Evolutionary conservation across 1,284 basidiomycete genomes (phyloP).

Genomic region (Veloporphyrellus conicus): DNA sequence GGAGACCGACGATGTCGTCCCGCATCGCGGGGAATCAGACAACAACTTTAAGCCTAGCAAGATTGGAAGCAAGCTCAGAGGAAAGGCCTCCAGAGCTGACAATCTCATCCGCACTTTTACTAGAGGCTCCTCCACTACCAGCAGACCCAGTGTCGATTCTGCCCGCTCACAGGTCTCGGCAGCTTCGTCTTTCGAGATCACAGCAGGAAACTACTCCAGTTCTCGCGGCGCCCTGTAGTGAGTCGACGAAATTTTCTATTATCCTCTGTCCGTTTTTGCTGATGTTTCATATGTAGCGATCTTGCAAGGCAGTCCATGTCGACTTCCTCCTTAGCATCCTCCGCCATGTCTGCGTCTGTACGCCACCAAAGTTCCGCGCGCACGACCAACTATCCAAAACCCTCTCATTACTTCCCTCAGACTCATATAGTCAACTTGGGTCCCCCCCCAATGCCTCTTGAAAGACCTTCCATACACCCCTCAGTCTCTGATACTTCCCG

Average conservation of each 20-base stretch:
- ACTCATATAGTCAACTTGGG: conserved; percentile 10
- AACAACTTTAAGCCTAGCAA: conserved; percentile 28
- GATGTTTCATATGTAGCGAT: conserved; percentile 31
- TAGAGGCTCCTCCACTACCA: conserved; percentile 41
- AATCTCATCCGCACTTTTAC: conserved; percentile 43
- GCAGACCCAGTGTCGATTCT: conserved; percentile 63
- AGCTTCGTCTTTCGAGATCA: conserved; percentile 59
- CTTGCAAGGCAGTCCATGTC: conserved; percentile 60
- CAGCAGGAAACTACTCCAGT: conserved; percentile 46
- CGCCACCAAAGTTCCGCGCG: conserved; percentile 36
- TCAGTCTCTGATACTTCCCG: conserved; percentile 16
- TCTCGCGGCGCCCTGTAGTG: conserved; percentile 56
- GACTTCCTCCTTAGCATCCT: conserved; percentile 44
- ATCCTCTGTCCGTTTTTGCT: conserved; percentile 3
- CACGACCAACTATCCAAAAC: conserved; percentile 27
- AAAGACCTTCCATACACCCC: conserved; percentile 2
- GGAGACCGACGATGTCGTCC: conserved; percentile 56
- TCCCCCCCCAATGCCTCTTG: conserved; percentile 1
- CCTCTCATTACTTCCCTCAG: conserved; percentile 9
- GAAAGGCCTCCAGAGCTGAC: conserved; percentile 34
- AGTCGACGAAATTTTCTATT: conserved; percentile 27
- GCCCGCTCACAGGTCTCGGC: conserved; percentile 45
- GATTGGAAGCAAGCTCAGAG: conserved; percentile 33
- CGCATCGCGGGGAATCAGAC: conserved; percentile 45
- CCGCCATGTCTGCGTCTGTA: conserved; percentile 34